Conservation (phyloP, 164 flowering plant genomes). For the Piper longum region DNA sequence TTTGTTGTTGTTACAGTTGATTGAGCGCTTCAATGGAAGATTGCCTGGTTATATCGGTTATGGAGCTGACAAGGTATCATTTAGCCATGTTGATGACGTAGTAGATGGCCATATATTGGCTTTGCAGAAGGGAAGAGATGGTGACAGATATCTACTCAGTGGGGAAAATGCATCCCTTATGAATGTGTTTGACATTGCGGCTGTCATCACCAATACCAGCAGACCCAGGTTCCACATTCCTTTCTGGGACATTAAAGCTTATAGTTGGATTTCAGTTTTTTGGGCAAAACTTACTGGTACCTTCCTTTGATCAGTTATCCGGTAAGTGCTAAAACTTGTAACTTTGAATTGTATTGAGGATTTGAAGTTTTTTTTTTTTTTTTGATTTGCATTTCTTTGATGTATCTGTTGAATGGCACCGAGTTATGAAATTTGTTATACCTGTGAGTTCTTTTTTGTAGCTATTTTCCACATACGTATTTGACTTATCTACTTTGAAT, state of each 20-base stretch:
- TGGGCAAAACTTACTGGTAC: conserved; percentile 48
- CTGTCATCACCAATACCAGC: conserved; percentile 45
- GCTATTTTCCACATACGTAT: no score
- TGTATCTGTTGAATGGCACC: no score
- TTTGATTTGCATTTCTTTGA: no score
- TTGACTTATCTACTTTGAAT: not conserved
- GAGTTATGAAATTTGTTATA: no score
- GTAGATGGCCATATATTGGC: conserved; percentile 78
- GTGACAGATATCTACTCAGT: conserved; percentile 79
- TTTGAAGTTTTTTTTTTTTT: no score
- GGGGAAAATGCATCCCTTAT: conserved; percentile 87
- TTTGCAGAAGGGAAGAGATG: conserved; percentile 48
- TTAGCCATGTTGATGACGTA: conserved; percentile 82
- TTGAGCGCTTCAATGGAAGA: conserved; percentile 76
- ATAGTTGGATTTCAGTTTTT: conserved; percentile 62
- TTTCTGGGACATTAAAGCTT: conserved; percentile 39
- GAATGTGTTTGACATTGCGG: conserved; percentile 62
- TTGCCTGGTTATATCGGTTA: conserved; percentile 79
- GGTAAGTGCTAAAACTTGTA: conserved; percentile 22
- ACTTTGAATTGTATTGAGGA: no score
- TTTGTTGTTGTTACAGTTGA: conserved; percentile 27
- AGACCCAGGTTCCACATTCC: conserved; percentile 60
- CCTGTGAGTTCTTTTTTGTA: no score
- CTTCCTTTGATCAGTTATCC: conserved; percentile 86
- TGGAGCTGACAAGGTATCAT: conserved; percentile 56